phyloP scores from a whole-genome alignment of 768 basidiomycete genomes.

The Terana coerulea region DNA sequence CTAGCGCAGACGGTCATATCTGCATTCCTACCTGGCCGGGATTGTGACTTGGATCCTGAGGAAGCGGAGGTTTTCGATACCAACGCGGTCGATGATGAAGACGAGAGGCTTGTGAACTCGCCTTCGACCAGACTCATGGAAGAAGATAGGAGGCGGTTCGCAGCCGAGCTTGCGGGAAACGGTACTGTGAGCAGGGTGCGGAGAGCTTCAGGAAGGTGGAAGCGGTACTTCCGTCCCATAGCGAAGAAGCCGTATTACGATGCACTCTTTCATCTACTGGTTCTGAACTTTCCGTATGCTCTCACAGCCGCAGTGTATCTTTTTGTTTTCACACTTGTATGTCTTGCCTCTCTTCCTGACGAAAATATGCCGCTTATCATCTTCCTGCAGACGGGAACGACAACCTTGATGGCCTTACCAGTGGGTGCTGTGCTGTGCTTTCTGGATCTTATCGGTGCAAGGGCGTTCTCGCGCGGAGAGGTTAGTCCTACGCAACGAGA shows the following conservation, averaged over 20 bases:
- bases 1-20: conserved; percentile 68
- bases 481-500: conserved; percentile 29
- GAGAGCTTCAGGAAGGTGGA: conserved; percentile 39
- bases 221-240: conserved; percentile 65
- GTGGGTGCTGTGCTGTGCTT: conserved; percentile 77
- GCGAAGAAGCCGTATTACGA: conserved; percentile 52
- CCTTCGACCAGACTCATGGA: neutral
- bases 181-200: conserved; percentile 5
- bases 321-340: conserved; percentile 76
- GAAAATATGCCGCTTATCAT: conserved; percentile 2
- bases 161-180: conserved; percentile 8
- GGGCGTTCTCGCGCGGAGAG: conserved; percentile 69
- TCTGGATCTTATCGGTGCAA: conserved; percentile 70
- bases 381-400: conserved; percentile 62
- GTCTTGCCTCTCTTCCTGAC: conserved; percentile 23
- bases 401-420: conserved; percentile 73
- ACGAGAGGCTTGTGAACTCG: neutral
- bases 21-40: conserved; percentile 55
- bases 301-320: conserved; percentile 75
- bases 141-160: conserved; percentile 6
- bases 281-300: conserved; percentile 78
- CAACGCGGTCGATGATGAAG: conserved; percentile 16
- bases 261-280: conserved; percentile 62
- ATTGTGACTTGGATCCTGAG: conserved; percentile 38
- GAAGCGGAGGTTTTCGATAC: conserved; percentile 21